A percentile compares a stretch with the other conserved stretches of the same genome.
Conservation (phyloP, 208 protist genomes). For the Crithidia brevicula region DNA sequence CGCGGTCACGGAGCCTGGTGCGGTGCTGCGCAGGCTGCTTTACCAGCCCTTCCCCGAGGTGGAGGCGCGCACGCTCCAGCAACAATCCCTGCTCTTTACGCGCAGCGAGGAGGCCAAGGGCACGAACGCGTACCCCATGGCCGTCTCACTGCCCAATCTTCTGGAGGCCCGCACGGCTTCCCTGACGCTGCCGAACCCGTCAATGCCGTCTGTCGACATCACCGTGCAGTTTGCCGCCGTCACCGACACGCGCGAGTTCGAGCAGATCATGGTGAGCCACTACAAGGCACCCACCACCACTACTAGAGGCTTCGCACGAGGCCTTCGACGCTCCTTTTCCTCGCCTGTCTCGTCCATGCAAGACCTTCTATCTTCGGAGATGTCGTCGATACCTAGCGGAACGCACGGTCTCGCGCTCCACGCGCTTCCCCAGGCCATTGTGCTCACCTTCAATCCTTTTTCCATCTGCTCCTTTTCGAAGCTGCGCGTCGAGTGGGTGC, state of each 20-base stretch:
- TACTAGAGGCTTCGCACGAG: not conserved
- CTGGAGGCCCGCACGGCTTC: not conserved
- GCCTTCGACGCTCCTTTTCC: not conserved
- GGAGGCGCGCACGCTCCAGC: slow-evolving; percentile 25
- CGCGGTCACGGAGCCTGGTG: slow-evolving; percentile 39
- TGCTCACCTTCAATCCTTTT: slow-evolving; percentile 42
- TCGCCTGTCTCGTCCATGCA: not conserved
- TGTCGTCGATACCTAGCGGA: not conserved
- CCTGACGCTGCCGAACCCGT: slow-evolving; percentile 48
- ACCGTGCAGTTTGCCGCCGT: slow-evolving; percentile 41
- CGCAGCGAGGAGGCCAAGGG: slow-evolving; percentile 18
- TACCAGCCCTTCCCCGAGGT: slow-evolving; percentile 26
- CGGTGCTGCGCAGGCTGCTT: slow-evolving; percentile 44
- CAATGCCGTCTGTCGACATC: slow-evolving; percentile 57
- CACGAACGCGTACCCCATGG: slow-evolving; percentile 12
- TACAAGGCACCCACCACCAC: not conserved
- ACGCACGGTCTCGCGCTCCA: slow-evolving; percentile 12
- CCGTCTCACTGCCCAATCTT: slow-evolving; percentile 17
- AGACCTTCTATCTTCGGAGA: slow-evolving; percentile 7
- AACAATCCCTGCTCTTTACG: slow-evolving; percentile 22
- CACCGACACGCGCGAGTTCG: slow-evolving; percentile 29
- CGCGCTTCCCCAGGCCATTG: slow-evolving; percentile 33
- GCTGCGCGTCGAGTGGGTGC: slow-evolving; percentile 37
- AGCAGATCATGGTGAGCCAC: slow-evolving; percentile 11
- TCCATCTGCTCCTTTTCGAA: slow-evolving; percentile 38